phyloP scores from a whole-genome alignment of 257 asterid genomes.

The Nicotiana sylvestris region DNA sequence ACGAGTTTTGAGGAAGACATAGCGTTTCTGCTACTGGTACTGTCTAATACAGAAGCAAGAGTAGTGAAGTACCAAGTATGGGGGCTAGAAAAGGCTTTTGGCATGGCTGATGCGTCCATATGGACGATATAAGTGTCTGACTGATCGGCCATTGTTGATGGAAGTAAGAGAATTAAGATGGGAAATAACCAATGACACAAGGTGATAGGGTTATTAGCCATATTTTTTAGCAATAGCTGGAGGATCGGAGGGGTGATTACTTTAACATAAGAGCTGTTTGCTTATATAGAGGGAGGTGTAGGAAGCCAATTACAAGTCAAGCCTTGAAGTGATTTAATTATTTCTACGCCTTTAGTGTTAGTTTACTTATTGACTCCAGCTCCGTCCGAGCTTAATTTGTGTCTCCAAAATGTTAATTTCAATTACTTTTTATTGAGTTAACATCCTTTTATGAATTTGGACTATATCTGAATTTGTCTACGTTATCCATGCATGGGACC shows the following conservation, averaged over 20 bases:
- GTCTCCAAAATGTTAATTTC: too few relatives aligned
- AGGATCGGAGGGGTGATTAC: slow-evolving; percentile 7
- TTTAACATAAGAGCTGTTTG: not conserved
- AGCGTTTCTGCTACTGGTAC: not conserved
- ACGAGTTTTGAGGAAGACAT: not conserved
- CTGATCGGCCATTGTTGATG: slow-evolving; percentile 23
- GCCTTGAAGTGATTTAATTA: too few relatives aligned
- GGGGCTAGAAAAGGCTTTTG: slow-evolving; percentile 58
- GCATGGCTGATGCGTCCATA: slow-evolving; percentile 65
- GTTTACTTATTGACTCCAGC: too few relatives aligned
- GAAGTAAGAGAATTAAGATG: slow-evolving; percentile 17
- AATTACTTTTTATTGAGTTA: too few relatives aligned
- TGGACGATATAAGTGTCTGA: slow-evolving; percentile 52
- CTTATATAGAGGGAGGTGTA: slow-evolving; percentile 27
- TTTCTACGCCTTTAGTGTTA: too few relatives aligned
- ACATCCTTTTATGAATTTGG: too few relatives aligned
- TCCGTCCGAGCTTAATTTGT: too few relatives aligned
- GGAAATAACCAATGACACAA: slow-evolving; percentile 26
- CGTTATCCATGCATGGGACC: too few relatives aligned
- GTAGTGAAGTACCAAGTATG: slow-evolving; percentile 50
- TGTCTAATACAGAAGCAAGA: slow-evolving; percentile 34
- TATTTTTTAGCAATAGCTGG: slow-evolving; percentile 22
- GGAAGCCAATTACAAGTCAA: too few relatives aligned
- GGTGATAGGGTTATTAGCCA: slow-evolving; percentile 22
- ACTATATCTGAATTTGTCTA: too few relatives aligned